Conservation (phyloP, 2,329 filamentous ascomycete species). For the Exserohilum rostratum region DNA sequence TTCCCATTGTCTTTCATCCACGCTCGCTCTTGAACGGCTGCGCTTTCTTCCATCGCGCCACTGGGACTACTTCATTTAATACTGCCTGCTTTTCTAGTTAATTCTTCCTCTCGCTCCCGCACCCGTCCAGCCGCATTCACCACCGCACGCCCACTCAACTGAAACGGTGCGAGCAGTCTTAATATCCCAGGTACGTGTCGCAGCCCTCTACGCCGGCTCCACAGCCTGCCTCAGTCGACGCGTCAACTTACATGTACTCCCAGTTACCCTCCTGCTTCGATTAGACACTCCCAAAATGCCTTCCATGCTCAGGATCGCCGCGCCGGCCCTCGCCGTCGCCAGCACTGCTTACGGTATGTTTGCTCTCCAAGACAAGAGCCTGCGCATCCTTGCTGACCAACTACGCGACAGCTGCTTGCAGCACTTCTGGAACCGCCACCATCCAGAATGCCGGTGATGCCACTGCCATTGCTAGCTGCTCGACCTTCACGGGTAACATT, state of each 20-base stretch:
- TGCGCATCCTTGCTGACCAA: constrained; percentile 21
- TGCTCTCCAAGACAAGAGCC: neutral
- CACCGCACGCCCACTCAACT: constrained; percentile 27
- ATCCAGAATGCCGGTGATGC: constrained; percentile 68
- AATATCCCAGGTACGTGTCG: constrained; percentile 43
- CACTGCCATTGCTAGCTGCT: constrained; percentile 66
- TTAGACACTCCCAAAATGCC: constrained; percentile 49
- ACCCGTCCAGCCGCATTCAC: constrained; percentile 39
- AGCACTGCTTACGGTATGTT: constrained; percentile 59
- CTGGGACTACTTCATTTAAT: constrained; percentile 38
- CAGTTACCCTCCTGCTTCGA: constrained; percentile 31
- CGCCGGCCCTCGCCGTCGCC: constrained; percentile 62
- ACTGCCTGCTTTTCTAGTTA: constrained; percentile 39
- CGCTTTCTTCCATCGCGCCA: constrained; percentile 27
- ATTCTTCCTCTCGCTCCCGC: constrained; percentile 48
- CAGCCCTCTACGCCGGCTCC: constrained; percentile 14
- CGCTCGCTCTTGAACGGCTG: constrained; percentile 30
- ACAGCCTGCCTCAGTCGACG: constrained; percentile 19
- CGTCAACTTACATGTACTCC: constrained; percentile 31
- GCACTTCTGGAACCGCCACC: constrained; percentile 57
- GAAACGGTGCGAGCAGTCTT: constrained; percentile 41
- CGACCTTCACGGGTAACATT: constrained; percentile 71
- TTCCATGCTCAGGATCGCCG: constrained; percentile 61
- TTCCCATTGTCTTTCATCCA: constrained; percentile 28
- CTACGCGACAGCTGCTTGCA: constrained; percentile 46